A percentile compares a stretch with the other conserved stretches of the same genome.
Conservation (phyloP, 2,329 filamentous ascomycete species). For the Laburnicola sp. region DNA sequence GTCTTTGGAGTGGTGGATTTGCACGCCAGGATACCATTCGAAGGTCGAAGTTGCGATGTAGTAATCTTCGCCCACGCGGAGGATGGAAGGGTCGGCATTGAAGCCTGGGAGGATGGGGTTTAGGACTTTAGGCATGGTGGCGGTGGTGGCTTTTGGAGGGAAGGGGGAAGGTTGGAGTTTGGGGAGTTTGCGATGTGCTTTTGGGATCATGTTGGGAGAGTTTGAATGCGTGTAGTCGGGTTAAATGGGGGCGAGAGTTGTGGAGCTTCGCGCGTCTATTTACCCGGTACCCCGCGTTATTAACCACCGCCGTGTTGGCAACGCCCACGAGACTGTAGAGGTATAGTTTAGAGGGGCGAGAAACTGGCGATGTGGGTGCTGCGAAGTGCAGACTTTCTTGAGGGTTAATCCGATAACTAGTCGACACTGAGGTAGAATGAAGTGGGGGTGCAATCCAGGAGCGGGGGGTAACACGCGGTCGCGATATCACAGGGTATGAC, state of each 20-base stretch:
- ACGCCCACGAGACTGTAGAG: no score
- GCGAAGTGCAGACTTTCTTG: no score
- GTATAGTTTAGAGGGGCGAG: no score
- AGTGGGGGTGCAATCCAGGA: no score
- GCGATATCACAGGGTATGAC: no score
- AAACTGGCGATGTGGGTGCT: no score
- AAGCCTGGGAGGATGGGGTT: conserved; percentile 63
- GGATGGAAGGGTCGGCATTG: conserved; percentile 64
- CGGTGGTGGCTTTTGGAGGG: neutral
- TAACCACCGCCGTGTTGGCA: no score
- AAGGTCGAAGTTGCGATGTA: conserved; percentile 66
- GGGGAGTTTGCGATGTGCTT: neutral
- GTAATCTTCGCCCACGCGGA: conserved; percentile 56
- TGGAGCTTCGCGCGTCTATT: conserved; percentile 3
- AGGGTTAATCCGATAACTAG: no score
- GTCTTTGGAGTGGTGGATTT: conserved; percentile 61
- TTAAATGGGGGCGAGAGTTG: conserved; percentile 1
- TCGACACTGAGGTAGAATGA: no score
- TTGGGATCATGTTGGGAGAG: neutral
- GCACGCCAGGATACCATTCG: conserved; percentile 64
- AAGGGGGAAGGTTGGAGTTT: neutral
- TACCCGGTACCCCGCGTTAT: conserved; percentile 10
- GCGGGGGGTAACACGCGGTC: no score
- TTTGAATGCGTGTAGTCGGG: neutral
- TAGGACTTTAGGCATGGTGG: conserved; percentile 39